Base-by-base conservation (phyloP, 345 rosid genomes). In the Eucalyptus marginata region DNA sequence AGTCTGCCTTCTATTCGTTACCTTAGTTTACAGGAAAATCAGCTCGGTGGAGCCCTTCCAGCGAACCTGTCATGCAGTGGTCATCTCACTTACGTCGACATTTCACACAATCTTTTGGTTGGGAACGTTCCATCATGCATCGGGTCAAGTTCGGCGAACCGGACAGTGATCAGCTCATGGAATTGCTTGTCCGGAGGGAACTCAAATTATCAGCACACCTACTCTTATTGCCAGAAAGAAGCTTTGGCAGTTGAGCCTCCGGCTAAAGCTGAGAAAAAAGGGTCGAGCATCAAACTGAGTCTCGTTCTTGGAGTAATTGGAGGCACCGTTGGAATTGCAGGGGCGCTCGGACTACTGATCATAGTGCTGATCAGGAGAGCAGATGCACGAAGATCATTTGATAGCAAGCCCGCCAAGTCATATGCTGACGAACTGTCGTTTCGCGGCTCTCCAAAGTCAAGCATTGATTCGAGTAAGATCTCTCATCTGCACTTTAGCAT, bases 161-260 rank as follows among this genome's bases (percentile, higher is more conserved):
- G 90, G 84, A 97, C 94, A 29, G 93, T 96, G 46, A 88, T 94
- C 49, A 94, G 93, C 90, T 94, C 97, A 31, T 96, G 97, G 96
- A 97, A 97, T 79, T 96, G 99, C 87, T 91, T 96, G 89, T 94
- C 98, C 54, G 86, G 27, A 86, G 95, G 92, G 86, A 86, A 86
- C 87, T 85, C 93, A 6, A 96, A 92, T 52, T 71, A 90, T 86
- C 99, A 96, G 94, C 98, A 94, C 90, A 93, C 97, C 7, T 86
- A 86, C 89, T 93, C 97, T 16, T 95, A 93, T 91, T 97, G 99
- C 92, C 94, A 92, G 66, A 95, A 94, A 90, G 95, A 93, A 90
- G 99, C 99, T 43, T 90, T 94, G 91, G 98, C 99, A 64, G 96
- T 95, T 64, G 90, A 94, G 90, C 98, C 98, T 44, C 91, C 94